These are phyloP conservation scores for Sphagnum contortum DNA, from an alignment of 225 moss, liverwort and hornwort species.

Conservation along the genomic window DNA sequence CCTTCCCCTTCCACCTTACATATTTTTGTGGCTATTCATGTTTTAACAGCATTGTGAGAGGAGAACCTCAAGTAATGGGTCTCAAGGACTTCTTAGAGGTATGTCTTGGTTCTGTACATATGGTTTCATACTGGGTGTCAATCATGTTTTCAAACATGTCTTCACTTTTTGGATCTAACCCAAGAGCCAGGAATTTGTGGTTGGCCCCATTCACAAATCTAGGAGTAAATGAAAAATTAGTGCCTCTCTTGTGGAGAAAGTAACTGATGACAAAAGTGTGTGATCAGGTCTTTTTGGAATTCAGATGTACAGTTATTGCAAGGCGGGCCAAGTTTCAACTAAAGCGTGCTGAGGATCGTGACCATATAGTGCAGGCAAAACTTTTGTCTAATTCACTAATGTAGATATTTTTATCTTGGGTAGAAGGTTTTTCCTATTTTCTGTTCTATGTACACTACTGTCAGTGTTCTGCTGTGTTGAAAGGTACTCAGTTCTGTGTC, in stretches of 20 bases:
- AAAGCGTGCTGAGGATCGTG: slow-evolving; percentile 71
- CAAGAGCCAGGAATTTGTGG: no score
- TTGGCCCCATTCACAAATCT: no score
- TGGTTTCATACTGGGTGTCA: slow-evolving; percentile 8
- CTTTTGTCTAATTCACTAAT: background rate
- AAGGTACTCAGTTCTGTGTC: no score
- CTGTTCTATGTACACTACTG: no score
- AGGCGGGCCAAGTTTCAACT: slow-evolving; percentile 82
- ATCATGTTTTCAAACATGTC: background rate
- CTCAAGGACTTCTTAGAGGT: slow-evolving; percentile 85
- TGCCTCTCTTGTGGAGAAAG: no score
- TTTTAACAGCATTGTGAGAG: slow-evolving; percentile 71
- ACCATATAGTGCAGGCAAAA: slow-evolving; percentile 66
- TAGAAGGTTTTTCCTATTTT: no score
- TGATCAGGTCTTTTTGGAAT: slow-evolving; percentile 74
- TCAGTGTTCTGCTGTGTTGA: no score
- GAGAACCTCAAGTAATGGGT: slow-evolving; percentile 77
- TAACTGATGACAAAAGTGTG: background rate
- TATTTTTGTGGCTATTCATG: slow-evolving; percentile 4
- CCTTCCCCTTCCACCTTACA: slow-evolving; percentile 4
- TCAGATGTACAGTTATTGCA: slow-evolving; percentile 78
- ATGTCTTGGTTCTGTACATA: no score
- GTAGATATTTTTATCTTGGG: no score
- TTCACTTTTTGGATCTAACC: background rate
- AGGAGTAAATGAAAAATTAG: no score